phyloP scores from a whole-genome alignment of 2,329 filamentous ascomycete genomes.

The Hypoxylon sp. region DNA sequence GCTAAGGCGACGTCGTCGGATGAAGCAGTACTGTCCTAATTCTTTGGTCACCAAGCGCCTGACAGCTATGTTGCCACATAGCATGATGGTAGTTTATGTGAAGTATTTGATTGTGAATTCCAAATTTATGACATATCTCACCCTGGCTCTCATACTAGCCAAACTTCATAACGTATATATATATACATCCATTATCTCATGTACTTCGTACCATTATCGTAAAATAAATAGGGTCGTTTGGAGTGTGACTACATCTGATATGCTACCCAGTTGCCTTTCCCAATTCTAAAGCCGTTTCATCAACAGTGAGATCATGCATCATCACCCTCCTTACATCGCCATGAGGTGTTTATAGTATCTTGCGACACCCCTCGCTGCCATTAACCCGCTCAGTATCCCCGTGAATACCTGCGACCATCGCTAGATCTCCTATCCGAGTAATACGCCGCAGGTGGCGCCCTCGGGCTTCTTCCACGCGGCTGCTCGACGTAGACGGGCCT shows the following conservation, averaged over 20 bases:
- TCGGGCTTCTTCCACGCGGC: conserved; percentile 45
- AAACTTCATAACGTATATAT: not conserved
- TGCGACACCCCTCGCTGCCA: no score
- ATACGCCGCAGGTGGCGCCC: conserved; percentile 48
- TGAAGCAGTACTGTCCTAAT: conserved; percentile 2
- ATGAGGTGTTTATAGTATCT: not conserved
- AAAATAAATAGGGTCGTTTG: not conserved
- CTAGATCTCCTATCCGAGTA: conserved; percentile 46
- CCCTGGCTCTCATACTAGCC: not conserved
- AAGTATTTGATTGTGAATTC: not conserved
- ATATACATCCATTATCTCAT: conserved; percentile 22
- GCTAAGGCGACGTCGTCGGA: conserved; percentile 9
- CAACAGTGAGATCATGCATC: conserved; percentile 15
- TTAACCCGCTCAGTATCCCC: conserved; percentile 26
- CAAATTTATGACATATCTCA: not conserved
- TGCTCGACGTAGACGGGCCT: conserved; percentile 45
- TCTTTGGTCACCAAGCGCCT: not conserved
- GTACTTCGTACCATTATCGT: conserved; percentile 27
- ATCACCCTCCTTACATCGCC: not conserved
- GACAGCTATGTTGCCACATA: not conserved
- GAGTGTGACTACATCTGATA: conserved; percentile 1
- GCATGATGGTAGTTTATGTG: not conserved
- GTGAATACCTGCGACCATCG: conserved; percentile 45
- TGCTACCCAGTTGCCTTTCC: conserved; percentile 3
- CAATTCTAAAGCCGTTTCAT: conserved; percentile 1